A percentile compares a stretch with the other conserved stretches of the same genome.
These are phyloP conservation scores for Neurospora sp. DNA, from an alignment of 495 filamentous ascomycete species.

Conservation along the genomic window DNA sequence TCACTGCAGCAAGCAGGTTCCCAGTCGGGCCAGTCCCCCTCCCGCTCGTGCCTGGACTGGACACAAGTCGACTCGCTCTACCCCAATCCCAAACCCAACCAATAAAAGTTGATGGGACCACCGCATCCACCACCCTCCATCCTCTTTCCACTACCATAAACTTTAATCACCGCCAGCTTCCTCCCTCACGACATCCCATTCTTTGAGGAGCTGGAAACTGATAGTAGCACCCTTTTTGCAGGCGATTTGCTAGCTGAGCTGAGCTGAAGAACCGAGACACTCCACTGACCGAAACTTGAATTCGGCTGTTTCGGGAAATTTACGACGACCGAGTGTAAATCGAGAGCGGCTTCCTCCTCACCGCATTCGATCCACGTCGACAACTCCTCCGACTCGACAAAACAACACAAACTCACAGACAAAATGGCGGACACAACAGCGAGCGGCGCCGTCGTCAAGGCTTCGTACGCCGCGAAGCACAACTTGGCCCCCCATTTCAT, in stretches of 20 bases:
- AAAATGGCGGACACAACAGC: constrained; percentile 40
- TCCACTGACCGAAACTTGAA: constrained; percentile 1
- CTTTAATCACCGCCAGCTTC: not conserved
- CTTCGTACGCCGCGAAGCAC: constrained; percentile 62
- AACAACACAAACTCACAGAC: constrained; percentile 6
- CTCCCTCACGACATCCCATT: not conserved
- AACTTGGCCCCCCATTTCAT: constrained; percentile 87
- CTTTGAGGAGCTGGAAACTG: not conserved
- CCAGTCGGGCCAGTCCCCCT: not conserved
- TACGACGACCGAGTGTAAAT: constrained; percentile 1
- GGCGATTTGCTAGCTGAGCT: not conserved
- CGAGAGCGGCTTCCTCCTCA: constrained; percentile 1
- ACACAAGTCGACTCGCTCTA: not conserved
- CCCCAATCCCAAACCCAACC: not conserved
- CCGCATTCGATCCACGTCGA: not conserved
- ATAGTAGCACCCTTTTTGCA: not conserved
- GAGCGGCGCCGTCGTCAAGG: constrained; percentile 31
- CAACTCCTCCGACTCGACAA: not conserved
- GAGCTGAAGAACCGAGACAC: not conserved
- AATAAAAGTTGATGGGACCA: not conserved
- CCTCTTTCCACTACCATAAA: not conserved
- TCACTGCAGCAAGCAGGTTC: not conserved
- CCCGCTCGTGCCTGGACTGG: not conserved
- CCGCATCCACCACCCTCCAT: not conserved
- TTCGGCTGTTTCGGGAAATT: not conserved